phyloP scores from a whole-genome alignment of 2,329 filamentous ascomycete genomes.

The Scedosporium minutisporum region DNA sequence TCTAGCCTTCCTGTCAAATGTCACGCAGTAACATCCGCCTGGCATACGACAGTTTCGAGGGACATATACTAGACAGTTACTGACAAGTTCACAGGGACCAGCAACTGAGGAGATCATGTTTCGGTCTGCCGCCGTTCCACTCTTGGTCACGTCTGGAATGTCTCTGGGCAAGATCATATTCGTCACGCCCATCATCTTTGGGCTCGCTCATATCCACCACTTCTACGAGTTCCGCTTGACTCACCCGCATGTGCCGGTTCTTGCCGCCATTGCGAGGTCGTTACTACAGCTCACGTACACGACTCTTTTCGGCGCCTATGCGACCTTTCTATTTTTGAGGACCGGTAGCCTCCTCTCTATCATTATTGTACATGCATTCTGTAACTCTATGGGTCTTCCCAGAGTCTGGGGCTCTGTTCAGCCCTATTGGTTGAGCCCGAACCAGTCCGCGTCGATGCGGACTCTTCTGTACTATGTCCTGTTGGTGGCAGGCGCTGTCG shows the following conservation, averaged over 20 bases:
- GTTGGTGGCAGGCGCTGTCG: conserved; percentile 58
- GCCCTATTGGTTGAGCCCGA: conserved; percentile 29
- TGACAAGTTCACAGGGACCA: conserved; percentile 42
- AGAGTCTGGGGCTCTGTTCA: conserved; percentile 73
- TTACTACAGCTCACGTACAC: conserved; percentile 84
- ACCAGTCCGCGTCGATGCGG: conserved; percentile 37
- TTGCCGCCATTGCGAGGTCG: conserved; percentile 58
- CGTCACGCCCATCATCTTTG: conserved; percentile 79
- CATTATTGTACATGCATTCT: conserved; percentile 74
- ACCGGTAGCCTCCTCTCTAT: conserved; percentile 73
- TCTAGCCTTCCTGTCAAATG: background rate
- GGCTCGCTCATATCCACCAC: conserved; percentile 88
- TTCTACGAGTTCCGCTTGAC: conserved; percentile 88
- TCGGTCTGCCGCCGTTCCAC: conserved; percentile 73
- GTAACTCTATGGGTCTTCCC: conserved; percentile 86
- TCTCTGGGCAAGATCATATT: conserved; percentile 57
- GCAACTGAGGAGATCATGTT: conserved; percentile 91
- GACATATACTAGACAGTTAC: background rate
- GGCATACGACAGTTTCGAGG: background rate
- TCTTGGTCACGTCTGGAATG: conserved; percentile 64
- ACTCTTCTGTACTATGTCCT: conserved; percentile 71
- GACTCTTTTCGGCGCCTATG: conserved; percentile 86
- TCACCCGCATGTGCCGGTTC: conserved; percentile 58
- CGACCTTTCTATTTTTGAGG: conserved; percentile 77
- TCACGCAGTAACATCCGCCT: background rate